phyloP scores from a whole-genome alignment of 1,284 basidiomycete species.

The Cryptococcus sp. region DNA sequence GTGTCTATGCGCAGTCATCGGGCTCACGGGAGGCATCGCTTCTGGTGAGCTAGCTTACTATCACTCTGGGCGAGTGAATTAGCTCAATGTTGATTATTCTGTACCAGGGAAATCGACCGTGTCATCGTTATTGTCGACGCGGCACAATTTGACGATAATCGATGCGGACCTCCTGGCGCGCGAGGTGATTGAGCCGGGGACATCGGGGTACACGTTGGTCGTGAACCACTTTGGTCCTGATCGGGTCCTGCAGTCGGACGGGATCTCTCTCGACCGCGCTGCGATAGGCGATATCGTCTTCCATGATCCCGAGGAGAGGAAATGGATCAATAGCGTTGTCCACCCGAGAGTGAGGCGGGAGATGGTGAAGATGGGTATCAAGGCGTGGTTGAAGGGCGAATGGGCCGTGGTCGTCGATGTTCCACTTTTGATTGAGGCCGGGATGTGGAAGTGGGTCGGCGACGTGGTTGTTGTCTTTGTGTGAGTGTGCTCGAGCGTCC shows the following conservation, averaged over 20 bases:
- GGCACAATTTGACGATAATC: conserved; percentile 71
- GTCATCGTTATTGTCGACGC: conserved; percentile 65
- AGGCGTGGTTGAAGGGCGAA: conserved; percentile 75
- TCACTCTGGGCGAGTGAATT: background rate
- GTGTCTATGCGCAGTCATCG: conserved; percentile 70
- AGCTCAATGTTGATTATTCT: background rate
- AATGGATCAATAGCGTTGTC: conserved; percentile 77
- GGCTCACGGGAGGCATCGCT: conserved; percentile 94
- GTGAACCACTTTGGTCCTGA: conserved; percentile 69
- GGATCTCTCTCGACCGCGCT: conserved; percentile 70
- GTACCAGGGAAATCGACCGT: conserved; percentile 76
- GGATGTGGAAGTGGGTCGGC: conserved; percentile 81
- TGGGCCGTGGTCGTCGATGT: conserved; percentile 85
- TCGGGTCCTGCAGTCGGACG: conserved; percentile 66
- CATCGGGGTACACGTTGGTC: conserved; percentile 69
- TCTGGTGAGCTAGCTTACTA: conserved; percentile 62
- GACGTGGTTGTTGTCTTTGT: conserved; percentile 80
- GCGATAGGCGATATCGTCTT: conserved; percentile 86
- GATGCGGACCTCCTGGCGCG: conserved; percentile 92
- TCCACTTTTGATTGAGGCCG: conserved; percentile 89
- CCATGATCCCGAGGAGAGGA: conserved; percentile 69
- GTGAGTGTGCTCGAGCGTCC: conserved; percentile 33
- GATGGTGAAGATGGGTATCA: conserved; percentile 71
- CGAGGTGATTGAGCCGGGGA: conserved; percentile 82
- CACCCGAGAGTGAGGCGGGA: conserved; percentile 82